Base-by-base conservation (phyloP, 805 yeast genomes). In the Starmerella tilneyi region DNA sequence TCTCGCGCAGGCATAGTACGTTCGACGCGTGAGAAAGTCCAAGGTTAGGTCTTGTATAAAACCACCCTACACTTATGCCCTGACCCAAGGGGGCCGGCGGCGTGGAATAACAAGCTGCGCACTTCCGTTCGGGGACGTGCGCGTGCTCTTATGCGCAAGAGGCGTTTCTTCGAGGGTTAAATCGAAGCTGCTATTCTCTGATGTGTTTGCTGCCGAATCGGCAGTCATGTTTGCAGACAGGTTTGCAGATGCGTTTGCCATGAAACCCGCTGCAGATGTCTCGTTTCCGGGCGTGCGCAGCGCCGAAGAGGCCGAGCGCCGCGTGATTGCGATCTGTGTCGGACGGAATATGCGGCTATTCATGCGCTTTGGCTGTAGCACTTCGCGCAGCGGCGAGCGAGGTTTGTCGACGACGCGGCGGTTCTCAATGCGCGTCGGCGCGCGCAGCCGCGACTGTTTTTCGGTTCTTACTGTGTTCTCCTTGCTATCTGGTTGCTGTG, bases 401-500 rank as follows among this genome's bases (percentile, higher is more conserved):
- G 26, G 32, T 3, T 17, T 20, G 15, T 37, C 20, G 12, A 36
- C 33, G 3, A 45, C 35, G 4, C 35, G 23, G 11, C 47, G 38
- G 23, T 44, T 37, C 41, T 34, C 51, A 6, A 47, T 35, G 9
- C 7, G n/a, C 11, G 48, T 44, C 9, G 51, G 51, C 21, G 43
- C 44, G 16, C 19, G 31, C 13, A 46, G 33, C n/a, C 45, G 41
- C 30, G 40, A 13, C 16, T n/a, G 13, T 32, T 22, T n/a, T 31
- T 8, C 16, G 23, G 28, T n/a, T 7, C n/a, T 9, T 26, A n/a
- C 26, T 3, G 24, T 19, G 17, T 44, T 44, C 43, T 44, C 46
- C 32, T 44, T 44, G 9, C 8, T 29, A 29, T 15, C 9, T 15
- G 27, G 11, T 24, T 24, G 27, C 11, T 8, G 11, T 8, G 11